Percentiles rank a stretch among this genome's conserved stretches.
These are phyloP conservation scores for Marchantia polymorpha DNA, from an alignment of 225 moss, liverwort and hornwort genomes.

Conservation along the genomic window DNA sequence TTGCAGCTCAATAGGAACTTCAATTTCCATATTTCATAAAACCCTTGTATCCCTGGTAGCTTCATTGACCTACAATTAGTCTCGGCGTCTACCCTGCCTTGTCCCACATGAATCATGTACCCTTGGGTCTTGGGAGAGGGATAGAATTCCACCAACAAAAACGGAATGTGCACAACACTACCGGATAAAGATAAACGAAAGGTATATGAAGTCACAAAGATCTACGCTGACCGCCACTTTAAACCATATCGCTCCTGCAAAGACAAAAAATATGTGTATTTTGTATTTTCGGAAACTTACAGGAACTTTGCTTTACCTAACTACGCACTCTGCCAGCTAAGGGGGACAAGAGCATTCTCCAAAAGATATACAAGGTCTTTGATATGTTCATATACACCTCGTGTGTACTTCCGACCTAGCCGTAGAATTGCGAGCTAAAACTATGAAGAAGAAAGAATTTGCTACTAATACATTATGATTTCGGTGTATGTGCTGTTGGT, in stretches of 20 bases:
- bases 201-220: no score
- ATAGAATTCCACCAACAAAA: no score
- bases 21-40: no score
- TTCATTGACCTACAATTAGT: no score
- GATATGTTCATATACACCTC: constrained; percentile 12
- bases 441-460: constrained; percentile 1
- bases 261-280: constrained; percentile 8
- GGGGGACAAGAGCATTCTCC: neutral
- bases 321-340: neutral
- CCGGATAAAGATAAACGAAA: no score
- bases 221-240: neutral
- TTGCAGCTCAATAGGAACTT: no score
- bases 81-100: no score
- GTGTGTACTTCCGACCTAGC: neutral
- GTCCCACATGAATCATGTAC: no score
- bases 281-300: constrained; percentile 2
- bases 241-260: neutral
- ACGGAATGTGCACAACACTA: neutral
- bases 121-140: no score
- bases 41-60: no score
- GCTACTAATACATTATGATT: constrained; percentile 15
- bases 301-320: neutral
- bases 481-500: neutral
- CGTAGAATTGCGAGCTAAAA: neutral
- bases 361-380: constrained; percentile 2